phyloP scores from a whole-genome alignment of 1,284 basidiomycete species.

The Tremellales sp. region DNA sequence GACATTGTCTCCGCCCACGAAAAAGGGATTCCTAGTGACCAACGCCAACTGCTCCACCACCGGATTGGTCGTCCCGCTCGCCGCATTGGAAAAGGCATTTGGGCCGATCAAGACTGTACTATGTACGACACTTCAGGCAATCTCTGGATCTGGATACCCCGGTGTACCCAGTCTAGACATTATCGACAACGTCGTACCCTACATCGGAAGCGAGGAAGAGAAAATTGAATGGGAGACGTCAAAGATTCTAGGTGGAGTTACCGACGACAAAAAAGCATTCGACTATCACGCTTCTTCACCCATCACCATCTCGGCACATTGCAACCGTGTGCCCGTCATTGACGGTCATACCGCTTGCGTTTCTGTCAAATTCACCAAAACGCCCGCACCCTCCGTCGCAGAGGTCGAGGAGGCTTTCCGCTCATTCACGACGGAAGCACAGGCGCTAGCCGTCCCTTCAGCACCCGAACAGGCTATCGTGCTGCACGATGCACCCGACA shows the following conservation, averaged over 20 bases:
- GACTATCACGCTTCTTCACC: slow-evolving; percentile 74
- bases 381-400: slow-evolving; percentile 72
- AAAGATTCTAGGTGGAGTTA: slow-evolving; percentile 89
- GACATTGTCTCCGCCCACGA: slow-evolving; percentile 64
- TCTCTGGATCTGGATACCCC: slow-evolving; percentile 95
- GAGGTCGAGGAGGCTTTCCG: slow-evolving; percentile 78
- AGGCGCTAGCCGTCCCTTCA: slow-evolving; percentile 74
- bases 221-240: slow-evolving; percentile 98
- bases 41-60: slow-evolving; percentile 99
- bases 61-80: slow-evolving; percentile 84
- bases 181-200: slow-evolving; percentile 92
- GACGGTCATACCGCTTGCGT: slow-evolving; percentile 89
- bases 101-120: slow-evolving; percentile 87
- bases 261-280: slow-evolving; percentile 59
- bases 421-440: slow-evolving; percentile 72
- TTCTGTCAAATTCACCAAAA: slow-evolving; percentile 73
- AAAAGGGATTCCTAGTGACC: slow-evolving; percentile 91
- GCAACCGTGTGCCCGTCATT: slow-evolving; percentile 88
- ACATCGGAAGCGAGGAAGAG: slow-evolving; percentile 82
- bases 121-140: slow-evolving; percentile 95
- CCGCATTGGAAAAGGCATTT: slow-evolving; percentile 86
- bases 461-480: slow-evolving; percentile 83
- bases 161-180: slow-evolving; percentile 89
- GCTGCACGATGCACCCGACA: slow-evolving; percentile 86
- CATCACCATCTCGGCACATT: slow-evolving; percentile 81